These are phyloP conservation scores for Agrocybe chaxingu DNA, from an alignment of 768 basidiomycete species.

Conservation along the genomic window DNA sequence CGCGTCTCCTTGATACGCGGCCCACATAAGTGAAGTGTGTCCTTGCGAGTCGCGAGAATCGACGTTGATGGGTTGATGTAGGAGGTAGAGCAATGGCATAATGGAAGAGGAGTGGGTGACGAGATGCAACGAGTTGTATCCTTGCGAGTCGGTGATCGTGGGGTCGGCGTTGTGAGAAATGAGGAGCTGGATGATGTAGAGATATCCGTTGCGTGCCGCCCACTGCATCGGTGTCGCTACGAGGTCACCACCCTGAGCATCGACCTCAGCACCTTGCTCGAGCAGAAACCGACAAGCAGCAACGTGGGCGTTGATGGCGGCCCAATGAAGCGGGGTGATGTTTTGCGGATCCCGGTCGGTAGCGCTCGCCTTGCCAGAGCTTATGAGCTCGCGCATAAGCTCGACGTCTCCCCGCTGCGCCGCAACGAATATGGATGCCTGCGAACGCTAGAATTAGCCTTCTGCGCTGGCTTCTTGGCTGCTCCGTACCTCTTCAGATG, in stretches of 20 bases:
- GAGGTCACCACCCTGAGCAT: slow-evolving; percentile 91
- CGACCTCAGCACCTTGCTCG: slow-evolving; percentile 92
- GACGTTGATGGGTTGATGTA: slow-evolving; percentile 91
- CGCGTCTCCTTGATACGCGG: slow-evolving; percentile 97
- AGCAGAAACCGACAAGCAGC: slow-evolving; percentile 82
- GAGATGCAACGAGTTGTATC: slow-evolving; percentile 94
- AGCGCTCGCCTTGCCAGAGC: slow-evolving; percentile 65
- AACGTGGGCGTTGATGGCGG: slow-evolving; percentile 95
- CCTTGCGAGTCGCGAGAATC: slow-evolving; percentile 90
- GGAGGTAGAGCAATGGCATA: slow-evolving; percentile 89
- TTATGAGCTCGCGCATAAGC: slow-evolving; percentile 61
- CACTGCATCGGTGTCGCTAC: slow-evolving; percentile 95
- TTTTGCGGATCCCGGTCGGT: slow-evolving; percentile 87
- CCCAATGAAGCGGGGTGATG: slow-evolving; percentile 97
- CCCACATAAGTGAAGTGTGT: slow-evolving; percentile 98
- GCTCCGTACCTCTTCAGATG: slow-evolving; percentile 35
- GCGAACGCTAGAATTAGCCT: background rate
- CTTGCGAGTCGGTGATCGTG: slow-evolving; percentile 85
- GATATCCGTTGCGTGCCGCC: slow-evolving; percentile 96
- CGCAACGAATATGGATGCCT: slow-evolving; percentile 76
- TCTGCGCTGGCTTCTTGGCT: background rate
- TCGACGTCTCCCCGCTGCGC: slow-evolving; percentile 84
- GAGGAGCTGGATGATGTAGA: slow-evolving; percentile 92
- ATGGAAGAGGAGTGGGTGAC: slow-evolving; percentile 93
- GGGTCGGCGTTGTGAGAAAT: slow-evolving; percentile 91